Conservation (phyloP, 1,284 basidiomycete species). For the Cystobasidium pallidum region DNA sequence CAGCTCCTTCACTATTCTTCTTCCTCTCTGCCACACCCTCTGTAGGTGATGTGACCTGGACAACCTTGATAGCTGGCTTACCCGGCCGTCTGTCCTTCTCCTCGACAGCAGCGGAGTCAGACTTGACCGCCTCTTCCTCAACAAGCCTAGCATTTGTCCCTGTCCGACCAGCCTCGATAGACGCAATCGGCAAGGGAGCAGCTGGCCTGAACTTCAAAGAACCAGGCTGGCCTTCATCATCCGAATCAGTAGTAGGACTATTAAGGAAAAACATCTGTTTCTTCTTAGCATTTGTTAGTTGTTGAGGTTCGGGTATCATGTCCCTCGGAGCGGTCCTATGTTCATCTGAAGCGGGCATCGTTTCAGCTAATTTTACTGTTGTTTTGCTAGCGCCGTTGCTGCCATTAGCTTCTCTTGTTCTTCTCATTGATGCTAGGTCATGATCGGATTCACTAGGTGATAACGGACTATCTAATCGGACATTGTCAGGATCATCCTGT, state of each 20-base stretch:
- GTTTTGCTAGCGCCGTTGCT: neutral
- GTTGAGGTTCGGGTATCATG: conserved; percentile 21
- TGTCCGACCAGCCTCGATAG: neutral
- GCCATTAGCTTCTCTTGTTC: neutral
- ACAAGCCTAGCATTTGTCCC: neutral
- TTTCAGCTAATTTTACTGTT: neutral
- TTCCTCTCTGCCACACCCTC: neutral
- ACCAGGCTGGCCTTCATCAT: conserved; percentile 42
- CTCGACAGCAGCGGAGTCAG: too few relatives aligned
- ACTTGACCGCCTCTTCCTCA: neutral
- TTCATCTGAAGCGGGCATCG: neutral
- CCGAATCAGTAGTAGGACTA: conserved; percentile 51
- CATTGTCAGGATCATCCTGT: neutral
- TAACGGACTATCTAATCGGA: neutral
- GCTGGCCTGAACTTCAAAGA: neutral
- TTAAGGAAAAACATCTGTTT: conserved; percentile 53
- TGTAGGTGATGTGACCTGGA: neutral
- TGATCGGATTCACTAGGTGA: neutral
- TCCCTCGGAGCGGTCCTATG: conserved; percentile 16
- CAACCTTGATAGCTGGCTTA: neutral
- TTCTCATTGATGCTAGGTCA: neutral
- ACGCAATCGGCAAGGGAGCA: neutral
- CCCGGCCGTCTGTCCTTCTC: neutral
- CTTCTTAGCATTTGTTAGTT: conserved; percentile 31
- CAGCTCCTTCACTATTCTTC: neutral